These are phyloP conservation scores for Claviceps pusilla DNA, from an alignment of 2,329 filamentous ascomycete genomes.

Conservation along the genomic window DNA sequence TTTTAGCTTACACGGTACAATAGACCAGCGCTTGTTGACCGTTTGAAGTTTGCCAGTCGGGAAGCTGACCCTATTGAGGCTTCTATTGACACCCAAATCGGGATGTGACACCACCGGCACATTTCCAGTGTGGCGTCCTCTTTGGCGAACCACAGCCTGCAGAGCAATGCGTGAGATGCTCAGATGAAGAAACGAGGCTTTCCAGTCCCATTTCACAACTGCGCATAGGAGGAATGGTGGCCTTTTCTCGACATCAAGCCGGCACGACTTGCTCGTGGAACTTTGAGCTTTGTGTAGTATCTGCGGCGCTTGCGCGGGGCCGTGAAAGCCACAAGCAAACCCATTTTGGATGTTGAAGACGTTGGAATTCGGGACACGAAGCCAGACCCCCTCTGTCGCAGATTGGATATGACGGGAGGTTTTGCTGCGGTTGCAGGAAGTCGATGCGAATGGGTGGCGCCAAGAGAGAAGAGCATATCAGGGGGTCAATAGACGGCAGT, in stretches of 20 bases:
- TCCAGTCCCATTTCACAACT: neutral
- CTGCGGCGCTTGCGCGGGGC: neutral
- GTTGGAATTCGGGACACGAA: neutral
- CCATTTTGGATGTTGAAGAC: neutral
- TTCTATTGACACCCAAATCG: constrained; percentile 22
- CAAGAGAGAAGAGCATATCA: neutral
- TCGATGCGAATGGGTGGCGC: neutral
- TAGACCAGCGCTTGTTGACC: neutral
- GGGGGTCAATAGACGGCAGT: neutral
- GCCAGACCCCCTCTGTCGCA: neutral
- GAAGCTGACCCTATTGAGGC: constrained; percentile 15
- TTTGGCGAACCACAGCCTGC: constrained; percentile 14
- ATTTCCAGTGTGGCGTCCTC: constrained; percentile 4
- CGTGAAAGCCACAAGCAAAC: neutral
- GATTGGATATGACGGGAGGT: neutral
- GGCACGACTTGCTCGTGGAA: neutral
- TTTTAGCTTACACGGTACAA: constrained; percentile 2
- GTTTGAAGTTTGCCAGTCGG: constrained; percentile 3
- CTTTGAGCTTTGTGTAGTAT: neutral
- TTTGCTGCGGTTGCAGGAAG: neutral
- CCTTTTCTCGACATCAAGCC: neutral
- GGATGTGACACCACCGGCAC: constrained; percentile 9
- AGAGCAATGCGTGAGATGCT: neutral
- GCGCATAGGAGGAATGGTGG: neutral
- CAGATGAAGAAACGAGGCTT: neutral